Conservation (phyloP, 805 yeast genomes). For the Pichia cabralensis region DNA sequence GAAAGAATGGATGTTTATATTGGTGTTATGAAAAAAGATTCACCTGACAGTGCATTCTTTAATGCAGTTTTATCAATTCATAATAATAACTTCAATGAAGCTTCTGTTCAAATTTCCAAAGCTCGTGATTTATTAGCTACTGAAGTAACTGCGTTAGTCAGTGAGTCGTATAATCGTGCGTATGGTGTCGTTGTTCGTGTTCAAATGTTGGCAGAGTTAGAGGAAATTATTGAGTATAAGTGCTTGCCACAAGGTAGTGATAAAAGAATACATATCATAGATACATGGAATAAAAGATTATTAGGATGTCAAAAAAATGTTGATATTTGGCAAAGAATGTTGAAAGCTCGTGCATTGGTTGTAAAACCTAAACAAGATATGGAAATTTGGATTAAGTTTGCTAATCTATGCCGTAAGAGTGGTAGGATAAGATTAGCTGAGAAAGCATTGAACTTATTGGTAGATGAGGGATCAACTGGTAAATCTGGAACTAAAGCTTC, state of each 20-base stretch:
- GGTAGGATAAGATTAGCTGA: conserved; percentile 90
- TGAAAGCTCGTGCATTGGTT: conserved; percentile 86
- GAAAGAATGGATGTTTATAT: conserved; percentile 90
- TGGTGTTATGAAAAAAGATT: conserved; percentile 78
- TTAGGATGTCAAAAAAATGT: conserved; percentile 94
- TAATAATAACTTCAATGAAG: conserved; percentile 75
- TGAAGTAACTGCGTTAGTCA: conserved; percentile 87
- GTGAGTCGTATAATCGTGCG: conserved; percentile 94
- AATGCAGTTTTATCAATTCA: conserved; percentile 83
- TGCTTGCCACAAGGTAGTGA: conserved; percentile 76
- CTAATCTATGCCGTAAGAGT: conserved; percentile 88
- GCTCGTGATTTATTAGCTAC: conserved; percentile 89
- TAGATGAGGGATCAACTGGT: conserved; percentile 50
- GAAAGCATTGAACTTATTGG: conserved; percentile 69
- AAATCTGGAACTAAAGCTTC: conserved; percentile 61
- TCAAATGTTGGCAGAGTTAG: conserved; percentile 94
- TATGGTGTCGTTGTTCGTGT: conserved; percentile 94
- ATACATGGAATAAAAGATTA: conserved; percentile 89
- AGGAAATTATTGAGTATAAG: conserved; percentile 87
- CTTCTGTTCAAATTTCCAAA: conserved; percentile 62
- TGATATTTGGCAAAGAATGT: conserved; percentile 97
- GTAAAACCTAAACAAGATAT: conserved; percentile 92
- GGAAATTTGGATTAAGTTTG: conserved; percentile 98
- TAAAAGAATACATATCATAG: conserved; percentile 65
- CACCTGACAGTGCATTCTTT: conserved; percentile 93